Base-by-base conservation (phyloP, 2,329 filamentous ascomycete genomes). In the Aaosphaeria pasadenensis region DNA sequence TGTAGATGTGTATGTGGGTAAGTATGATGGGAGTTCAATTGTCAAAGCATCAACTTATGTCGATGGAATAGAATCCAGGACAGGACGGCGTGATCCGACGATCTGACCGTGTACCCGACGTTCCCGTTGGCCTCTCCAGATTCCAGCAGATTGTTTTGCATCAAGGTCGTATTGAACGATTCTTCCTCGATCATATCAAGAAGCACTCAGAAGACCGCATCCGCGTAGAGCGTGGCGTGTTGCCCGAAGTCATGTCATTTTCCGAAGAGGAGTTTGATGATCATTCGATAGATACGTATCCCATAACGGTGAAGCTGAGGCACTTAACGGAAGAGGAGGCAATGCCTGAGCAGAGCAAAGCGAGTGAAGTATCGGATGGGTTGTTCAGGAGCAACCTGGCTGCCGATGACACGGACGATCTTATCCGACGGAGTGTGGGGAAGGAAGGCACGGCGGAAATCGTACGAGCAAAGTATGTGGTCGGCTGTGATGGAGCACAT, bases 401-500 rank as follows among this genome's bases (percentile, higher is more conserved):
- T 0, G 69, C 76, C 5, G 80, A 84, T 44, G 83, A 85, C 52
- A 83, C 78, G 0, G 75, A 80, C 1, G 78, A 81, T 11, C 60
- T 84, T 35, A 73, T 75, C 28, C 61, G 60, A 35, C 72, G 65
- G 48, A 74, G 68, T 45, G 63, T 51, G 45, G 66, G 58, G 43
- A 73, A 62, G 46, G 67, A 52, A 45, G 62, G 56, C 29, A 69
- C 52, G 11, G 57, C 51, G 54, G 77, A 81, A 55, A 60, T 66
- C 0, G 69, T 85, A 2, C 76, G 71, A 36, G 76, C 79, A 5
- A 84, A 84, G 59, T 89, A 86, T 52, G 73, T 89, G 30, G 74
- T 89, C 4, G 86, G 85, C 0, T 84, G 81, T 40, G 86, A 88
- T 53, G 86, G 86, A 0, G 85, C 86, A 0, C 83, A 85, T 57